phyloP scores from a whole-genome alignment of 2,329 filamentous ascomycete genomes.

The Colletotrichum godetiae region DNA sequence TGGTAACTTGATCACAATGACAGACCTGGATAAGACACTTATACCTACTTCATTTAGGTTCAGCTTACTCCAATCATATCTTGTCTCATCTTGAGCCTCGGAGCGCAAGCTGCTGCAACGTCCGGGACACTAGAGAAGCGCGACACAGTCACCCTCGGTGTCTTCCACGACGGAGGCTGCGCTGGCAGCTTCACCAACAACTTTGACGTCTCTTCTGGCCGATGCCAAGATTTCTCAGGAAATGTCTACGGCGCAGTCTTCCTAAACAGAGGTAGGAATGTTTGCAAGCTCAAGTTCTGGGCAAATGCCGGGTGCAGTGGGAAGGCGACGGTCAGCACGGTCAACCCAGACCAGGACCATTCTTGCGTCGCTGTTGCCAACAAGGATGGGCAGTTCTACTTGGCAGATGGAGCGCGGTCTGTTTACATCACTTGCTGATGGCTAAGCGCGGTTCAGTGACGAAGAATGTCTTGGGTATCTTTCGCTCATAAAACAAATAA shows the following conservation, averaged over 20 bases:
- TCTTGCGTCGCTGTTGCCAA: not conserved
- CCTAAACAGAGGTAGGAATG: not conserved
- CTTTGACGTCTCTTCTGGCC: not conserved
- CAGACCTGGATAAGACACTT: not conserved
- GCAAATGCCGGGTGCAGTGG: not conserved
- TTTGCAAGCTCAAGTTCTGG: not conserved
- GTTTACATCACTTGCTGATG: not conserved
- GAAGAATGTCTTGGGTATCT: not conserved
- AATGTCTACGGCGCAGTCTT: not conserved
- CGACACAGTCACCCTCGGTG: not conserved
- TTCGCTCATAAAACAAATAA: not conserved
- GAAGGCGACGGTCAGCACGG: not conserved
- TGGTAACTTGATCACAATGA: not conserved
- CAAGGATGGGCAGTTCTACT: not conserved
- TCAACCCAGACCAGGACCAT: not conserved
- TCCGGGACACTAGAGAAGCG: not conserved
- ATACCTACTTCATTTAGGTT: not conserved
- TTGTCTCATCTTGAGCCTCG: not conserved
- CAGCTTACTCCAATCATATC: not conserved
- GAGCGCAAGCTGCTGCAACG: not conserved
- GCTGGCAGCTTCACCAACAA: not conserved
- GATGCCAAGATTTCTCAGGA: not conserved
- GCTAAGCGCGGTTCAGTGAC: not conserved
- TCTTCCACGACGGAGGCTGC: not conserved
- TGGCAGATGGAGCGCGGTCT: not conserved